These are phyloP conservation scores for Monascus ruber DNA, from an alignment of 2,329 filamentous ascomycete species.

Conservation along the genomic window DNA sequence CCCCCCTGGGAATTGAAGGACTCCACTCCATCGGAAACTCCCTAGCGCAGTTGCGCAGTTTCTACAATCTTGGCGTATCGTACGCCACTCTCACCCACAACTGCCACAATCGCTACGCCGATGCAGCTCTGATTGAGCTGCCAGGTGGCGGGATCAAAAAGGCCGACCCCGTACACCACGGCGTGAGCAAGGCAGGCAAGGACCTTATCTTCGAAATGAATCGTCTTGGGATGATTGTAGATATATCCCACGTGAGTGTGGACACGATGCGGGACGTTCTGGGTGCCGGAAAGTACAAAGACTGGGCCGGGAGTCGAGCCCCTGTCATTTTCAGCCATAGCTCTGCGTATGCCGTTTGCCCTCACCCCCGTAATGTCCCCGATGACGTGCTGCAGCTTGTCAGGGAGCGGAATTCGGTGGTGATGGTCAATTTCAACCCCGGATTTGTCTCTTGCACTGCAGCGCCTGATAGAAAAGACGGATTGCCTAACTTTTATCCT, in stretches of 20 bases:
- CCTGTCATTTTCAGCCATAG: constrained; percentile 87
- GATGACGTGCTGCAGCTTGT: constrained; percentile 72
- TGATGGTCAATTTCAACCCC: constrained; percentile 85
- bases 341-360: constrained; percentile 67
- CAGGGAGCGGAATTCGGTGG: constrained; percentile 58
- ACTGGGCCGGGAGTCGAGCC: constrained; percentile 62
- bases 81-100: constrained; percentile 89
- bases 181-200: constrained; percentile 60
- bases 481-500: constrained; percentile 56
- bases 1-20: constrained; percentile 71
- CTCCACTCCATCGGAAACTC: constrained; percentile 88
- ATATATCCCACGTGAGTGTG: constrained; percentile 65
- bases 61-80: constrained; percentile 65
- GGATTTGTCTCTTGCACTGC: constrained; percentile 66
- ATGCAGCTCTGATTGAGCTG: constrained; percentile 54
- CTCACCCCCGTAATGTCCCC: constrained; percentile 81
- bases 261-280: constrained; percentile 82
- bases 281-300: constrained; percentile 40
- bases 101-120: constrained; percentile 82
- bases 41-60: constrained; percentile 55
- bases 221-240: constrained; percentile 84
- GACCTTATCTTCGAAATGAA: constrained; percentile 80
- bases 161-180: constrained; percentile 37
- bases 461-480: constrained; percentile 46
- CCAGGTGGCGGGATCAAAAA: constrained; percentile 27